Base-by-base conservation (phyloP, 768 basidiomycete genomes). In the Agrocybe pediades region DNA sequence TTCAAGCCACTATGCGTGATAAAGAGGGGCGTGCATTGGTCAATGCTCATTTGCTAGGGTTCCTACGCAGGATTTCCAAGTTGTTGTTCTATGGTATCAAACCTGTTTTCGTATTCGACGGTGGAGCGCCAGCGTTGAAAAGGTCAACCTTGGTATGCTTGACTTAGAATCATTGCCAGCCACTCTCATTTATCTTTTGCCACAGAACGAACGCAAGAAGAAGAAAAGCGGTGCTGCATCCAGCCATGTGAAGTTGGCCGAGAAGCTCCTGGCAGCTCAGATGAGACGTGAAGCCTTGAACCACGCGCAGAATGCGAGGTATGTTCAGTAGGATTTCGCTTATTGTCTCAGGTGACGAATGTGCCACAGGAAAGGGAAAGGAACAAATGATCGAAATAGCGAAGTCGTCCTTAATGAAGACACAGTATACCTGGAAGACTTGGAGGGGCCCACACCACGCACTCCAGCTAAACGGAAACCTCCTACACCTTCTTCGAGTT, bases 21-120 rank as follows among this genome's bases (percentile, higher is more conserved):
- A 98, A 94, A 65, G 94, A 98, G 54, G 97, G 97, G 23, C 85
- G 87, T 20, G 91, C 82, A 11, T 74, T 99, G 41, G 83, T 89
- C 48, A 98, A 98, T 65, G 95, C 96, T 1, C 97, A 98, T 71
- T 86, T 99, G 15, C 74, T 98, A 41, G 95, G 96, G 51, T 92
- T 92, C 69, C 73, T 92, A 41, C 81, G 96, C 25, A 83, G 97
- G 1, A 97, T 98, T 53, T 86, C 87, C 71, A 98, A 98, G 71
- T 79, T 99, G 25, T 72, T 99, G 40, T 98, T 95, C 73, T 95
- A 97, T 65, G 97, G 97, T 11, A 96, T 98, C 67, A 95, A 92
- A 68, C 97, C 97, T 0, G 95, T 99, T 29, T 99, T 99, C 64
- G 95, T 99, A 11, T 99, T 99, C 65, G 97, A 99, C 69, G 97